Evolutionary conservation across 139 green algal species (phyloP).

Genomic region (Limnomonas spitsbergensis): DNA sequence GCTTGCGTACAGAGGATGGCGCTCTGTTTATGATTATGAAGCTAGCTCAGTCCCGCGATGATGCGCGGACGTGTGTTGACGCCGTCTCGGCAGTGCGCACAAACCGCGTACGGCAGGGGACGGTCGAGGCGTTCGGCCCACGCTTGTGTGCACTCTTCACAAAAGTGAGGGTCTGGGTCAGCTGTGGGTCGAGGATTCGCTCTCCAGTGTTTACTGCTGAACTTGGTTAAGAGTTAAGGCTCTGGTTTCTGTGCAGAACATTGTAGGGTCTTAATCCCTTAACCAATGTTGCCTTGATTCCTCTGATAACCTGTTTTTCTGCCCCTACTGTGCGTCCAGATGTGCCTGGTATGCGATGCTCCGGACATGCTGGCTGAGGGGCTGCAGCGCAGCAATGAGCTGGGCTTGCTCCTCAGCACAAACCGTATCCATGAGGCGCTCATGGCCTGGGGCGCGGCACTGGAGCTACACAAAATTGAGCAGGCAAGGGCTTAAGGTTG

Average conservation of each 20-base stretch:
- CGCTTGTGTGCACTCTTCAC: slow-evolving; percentile 17
- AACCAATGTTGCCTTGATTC: too few relatives aligned
- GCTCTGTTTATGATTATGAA: slow-evolving; percentile 29
- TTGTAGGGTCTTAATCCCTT: too few relatives aligned
- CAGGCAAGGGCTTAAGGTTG: slow-evolving; percentile 8
- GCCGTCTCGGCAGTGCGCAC: slow-evolving; percentile 31
- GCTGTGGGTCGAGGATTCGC: too few relatives aligned
- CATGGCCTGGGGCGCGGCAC: slow-evolving; percentile 13
- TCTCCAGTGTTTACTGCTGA: too few relatives aligned
- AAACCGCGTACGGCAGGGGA: slow-evolving; percentile 7
- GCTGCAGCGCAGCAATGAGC: slow-evolving; percentile 23
- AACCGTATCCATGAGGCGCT: slow-evolving; percentile 24
- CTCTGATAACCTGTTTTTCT: too few relatives aligned
- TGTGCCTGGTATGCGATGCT: slow-evolving; percentile 23
- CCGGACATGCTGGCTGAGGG: slow-evolving; percentile 34
- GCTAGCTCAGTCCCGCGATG: slow-evolving; percentile 7
- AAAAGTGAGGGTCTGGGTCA: too few relatives aligned
- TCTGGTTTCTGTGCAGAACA: too few relatives aligned
- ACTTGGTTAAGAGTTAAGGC: too few relatives aligned
- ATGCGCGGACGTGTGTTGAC: slow-evolving; percentile 20
- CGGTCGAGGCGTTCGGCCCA: background rate
- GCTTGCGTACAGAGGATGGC: slow-evolving; percentile 8
- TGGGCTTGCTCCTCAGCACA: slow-evolving; percentile 26
- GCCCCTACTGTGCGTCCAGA: too few relatives aligned
- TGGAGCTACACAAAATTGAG: slow-evolving; percentile 29